Base-by-base conservation (phyloP, 441 rosid genomes). In the Melastoma candidum region DNA sequence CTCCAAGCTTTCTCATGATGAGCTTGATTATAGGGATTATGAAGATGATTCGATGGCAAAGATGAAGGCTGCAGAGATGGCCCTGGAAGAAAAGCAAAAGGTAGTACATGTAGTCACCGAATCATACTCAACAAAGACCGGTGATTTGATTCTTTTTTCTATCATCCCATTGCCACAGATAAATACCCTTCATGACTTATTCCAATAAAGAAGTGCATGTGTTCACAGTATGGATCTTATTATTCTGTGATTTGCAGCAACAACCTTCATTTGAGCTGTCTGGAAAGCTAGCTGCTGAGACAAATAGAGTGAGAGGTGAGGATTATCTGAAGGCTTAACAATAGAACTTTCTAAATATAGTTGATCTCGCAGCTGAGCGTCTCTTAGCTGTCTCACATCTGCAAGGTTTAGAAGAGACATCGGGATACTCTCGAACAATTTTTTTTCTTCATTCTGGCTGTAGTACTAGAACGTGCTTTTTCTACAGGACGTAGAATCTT, bases 241-340 rank as follows among this genome's bases (percentile, higher is more conserved):
- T 46, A 13, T 57, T 25, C 63, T 47, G 26, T 44, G 55, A 68
- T 52, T 59, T 78, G 65, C 87, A 90, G 96, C 76, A 81, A 69
- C 69, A 87, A 62, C 97, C 97, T 47, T 81, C 96, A 22, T 90
- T 87, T 71, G 96, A 87, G 80, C 81, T 84, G 50, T 92, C 98
- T 14, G 98, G 98, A 50, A 92, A 92, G 75, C 95, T 90, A 68
- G 97, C 97, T 10, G 90, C 83, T 10, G 98, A 92, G 68, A 92
- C 98, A 24, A 92, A 92, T 68, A 80, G 84, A 74, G 78, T 80
- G 64, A 80, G 77, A 85, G 98, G 97, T 89, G 54, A 65, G 22
- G 22, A 17, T 17, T 17, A 22, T 44, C 29, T 47, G 26, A 2
- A 14, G 27, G 44, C 26, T 51, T 51, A 51, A 6, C 41, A 36